Evolutionary conservation across 164 flowering plant genomes (phyloP).

Genomic region (Houttuynia cordata): DNA sequence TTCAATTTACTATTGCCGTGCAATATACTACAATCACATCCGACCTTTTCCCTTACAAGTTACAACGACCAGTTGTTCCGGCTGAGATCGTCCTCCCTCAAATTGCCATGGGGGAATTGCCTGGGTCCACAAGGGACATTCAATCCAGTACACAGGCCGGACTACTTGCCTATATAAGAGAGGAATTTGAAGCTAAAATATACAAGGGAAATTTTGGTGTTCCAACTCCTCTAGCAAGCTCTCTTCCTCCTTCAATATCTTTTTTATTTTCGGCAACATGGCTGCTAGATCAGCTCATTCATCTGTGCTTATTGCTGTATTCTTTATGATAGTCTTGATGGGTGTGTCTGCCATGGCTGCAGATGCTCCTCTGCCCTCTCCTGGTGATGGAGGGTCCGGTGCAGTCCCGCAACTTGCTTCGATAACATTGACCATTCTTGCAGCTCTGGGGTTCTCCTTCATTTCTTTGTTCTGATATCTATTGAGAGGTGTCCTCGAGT

Average conservation of each 20-base stretch:
- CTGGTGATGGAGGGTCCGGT: neutral
- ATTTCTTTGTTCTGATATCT: slow-evolving; percentile 1
- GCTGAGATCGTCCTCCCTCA: neutral
- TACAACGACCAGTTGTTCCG: no score
- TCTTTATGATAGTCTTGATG: neutral
- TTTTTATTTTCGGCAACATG: neutral
- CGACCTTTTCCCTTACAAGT: neutral
- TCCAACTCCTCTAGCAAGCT: neutral
- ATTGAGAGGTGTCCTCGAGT: neutral
- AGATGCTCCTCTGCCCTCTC: neutral
- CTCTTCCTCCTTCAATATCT: neutral
- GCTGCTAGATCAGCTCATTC: neutral
- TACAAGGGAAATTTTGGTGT: neutral
- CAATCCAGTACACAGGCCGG: no score
- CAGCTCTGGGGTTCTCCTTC: neutral
- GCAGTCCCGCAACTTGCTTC: neutral
- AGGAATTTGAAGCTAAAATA: neutral
- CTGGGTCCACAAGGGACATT: neutral
- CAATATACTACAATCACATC: neutral
- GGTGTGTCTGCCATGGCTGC: neutral
- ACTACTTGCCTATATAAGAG: neutral
- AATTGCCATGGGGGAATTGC: neutral
- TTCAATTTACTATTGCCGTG: neutral
- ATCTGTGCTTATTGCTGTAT: neutral
- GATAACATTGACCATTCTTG: neutral